phyloP scores from a whole-genome alignment of 2,329 filamentous ascomycete species.

The Zasmidium citrigriseum region DNA sequence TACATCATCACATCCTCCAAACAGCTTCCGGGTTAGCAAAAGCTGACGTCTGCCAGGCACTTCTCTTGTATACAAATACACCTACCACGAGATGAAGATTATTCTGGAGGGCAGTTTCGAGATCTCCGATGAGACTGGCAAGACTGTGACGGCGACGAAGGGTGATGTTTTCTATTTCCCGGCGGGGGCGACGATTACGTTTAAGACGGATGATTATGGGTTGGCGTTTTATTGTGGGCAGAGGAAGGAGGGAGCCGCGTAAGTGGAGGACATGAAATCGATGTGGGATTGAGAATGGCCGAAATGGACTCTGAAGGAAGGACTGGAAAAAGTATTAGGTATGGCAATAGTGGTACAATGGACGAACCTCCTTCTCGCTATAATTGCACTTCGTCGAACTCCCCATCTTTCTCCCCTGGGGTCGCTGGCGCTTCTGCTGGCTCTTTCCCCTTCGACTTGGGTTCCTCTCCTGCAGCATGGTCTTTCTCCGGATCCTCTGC shows the following conservation, averaged over 20 bases:
- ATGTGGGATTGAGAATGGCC: not conserved
- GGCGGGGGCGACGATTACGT: conserved; percentile 66
- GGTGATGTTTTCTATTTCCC: conserved; percentile 72
- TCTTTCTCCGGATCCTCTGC: conserved; percentile 27
- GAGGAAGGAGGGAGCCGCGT: conserved; percentile 29
- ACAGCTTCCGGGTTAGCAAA: not conserved
- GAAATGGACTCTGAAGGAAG: not conserved
- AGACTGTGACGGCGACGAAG: conserved; percentile 58
- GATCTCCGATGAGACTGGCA: conserved; percentile 64
- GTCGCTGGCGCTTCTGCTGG: conserved; percentile 4
- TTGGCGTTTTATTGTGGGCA: conserved; percentile 31
- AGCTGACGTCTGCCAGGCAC: conserved; percentile 42
- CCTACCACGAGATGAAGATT: conserved; percentile 74
- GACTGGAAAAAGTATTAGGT: not conserved
- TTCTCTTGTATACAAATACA: conserved; percentile 68
- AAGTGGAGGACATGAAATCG: not conserved
- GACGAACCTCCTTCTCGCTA: conserved; percentile 6
- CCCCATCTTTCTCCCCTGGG: conserved; percentile 27
- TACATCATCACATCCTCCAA: not conserved
- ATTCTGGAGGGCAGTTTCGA: conserved; percentile 68
- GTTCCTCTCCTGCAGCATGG: conserved; percentile 19
- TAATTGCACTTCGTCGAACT: conserved; percentile 32
- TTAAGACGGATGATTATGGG: conserved; percentile 40
- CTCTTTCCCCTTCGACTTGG: conserved; percentile 5
- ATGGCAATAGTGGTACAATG: not conserved